Percentiles rank a stretch among this genome's conserved stretches.
Evolutionary conservation across 1,284 basidiomycete genomes (phyloP).

Genomic region (Trichosporon faecale): DNA sequence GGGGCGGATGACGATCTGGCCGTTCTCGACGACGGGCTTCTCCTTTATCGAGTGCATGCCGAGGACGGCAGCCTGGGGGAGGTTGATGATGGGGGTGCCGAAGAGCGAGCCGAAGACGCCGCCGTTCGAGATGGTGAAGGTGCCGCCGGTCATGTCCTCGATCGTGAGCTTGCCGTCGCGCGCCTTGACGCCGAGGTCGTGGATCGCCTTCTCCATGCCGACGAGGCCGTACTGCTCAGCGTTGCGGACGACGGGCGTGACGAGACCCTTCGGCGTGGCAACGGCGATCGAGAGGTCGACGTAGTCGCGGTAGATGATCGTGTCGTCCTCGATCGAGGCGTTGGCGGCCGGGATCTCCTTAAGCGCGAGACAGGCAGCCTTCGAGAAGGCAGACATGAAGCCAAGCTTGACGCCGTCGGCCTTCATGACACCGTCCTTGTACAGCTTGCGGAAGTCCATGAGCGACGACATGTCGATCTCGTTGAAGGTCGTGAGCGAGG

Average conservation of each 20-base stretch:
- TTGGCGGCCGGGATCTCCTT: conserved; percentile 93
- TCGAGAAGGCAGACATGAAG: conserved; percentile 97
- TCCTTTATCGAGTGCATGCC: conserved; percentile 98
- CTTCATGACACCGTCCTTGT: conserved; percentile 92
- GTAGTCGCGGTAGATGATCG: conserved; percentile 93
- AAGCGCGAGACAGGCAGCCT: conserved; percentile 78
- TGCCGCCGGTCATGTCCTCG: conserved; percentile 95
- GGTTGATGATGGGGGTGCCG: conserved; percentile 96
- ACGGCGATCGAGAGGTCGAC: conserved; percentile 94
- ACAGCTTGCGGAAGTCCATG: conserved; percentile 88
- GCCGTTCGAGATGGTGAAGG: conserved; percentile 98
- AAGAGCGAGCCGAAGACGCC: conserved; percentile 97
- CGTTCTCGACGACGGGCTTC: conserved; percentile 84
- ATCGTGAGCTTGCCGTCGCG: conserved; percentile 90
- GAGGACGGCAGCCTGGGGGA: conserved; percentile 90
- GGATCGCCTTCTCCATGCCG: conserved; percentile 90
- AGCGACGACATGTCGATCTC: conserved; percentile 98
- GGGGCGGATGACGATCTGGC: conserved; percentile 83
- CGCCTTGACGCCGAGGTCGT: conserved; percentile 82
- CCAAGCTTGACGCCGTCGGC: conserved; percentile 94
- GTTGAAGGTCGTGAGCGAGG: conserved; percentile 97
- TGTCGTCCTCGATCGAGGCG: conserved; percentile 86
- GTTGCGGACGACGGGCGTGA: conserved; percentile 93
- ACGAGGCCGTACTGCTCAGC: conserved; percentile 82
- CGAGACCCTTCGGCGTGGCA: conserved; percentile 94